Conservation (phyloP, 768 basidiomycete genomes). For the Myochromella boudieri region DNA sequence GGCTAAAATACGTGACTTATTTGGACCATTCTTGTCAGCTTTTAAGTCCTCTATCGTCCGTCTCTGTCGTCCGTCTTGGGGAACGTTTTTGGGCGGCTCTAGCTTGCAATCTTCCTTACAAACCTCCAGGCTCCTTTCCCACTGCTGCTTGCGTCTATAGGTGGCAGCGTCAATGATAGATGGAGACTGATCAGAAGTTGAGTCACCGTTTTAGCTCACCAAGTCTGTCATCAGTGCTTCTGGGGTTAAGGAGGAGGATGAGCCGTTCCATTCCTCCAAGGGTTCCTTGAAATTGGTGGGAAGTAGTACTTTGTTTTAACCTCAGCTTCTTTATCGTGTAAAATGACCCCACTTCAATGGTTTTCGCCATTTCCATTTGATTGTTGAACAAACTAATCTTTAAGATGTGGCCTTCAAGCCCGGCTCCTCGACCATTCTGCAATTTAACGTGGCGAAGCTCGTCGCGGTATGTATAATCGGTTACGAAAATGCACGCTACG, state of each 20-base stretch:
- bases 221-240: slow-evolving; percentile 35
- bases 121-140: slow-evolving; percentile 19
- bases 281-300: slow-evolving; percentile 36
- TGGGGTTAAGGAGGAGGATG: slow-evolving; percentile 42
- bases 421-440: slow-evolving; percentile 37
- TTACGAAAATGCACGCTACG: slow-evolving; percentile 50
- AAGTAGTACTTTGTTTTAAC: slow-evolving; percentile 34
- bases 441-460: slow-evolving; percentile 33
- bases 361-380: slow-evolving; percentile 40
- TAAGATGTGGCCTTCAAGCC: slow-evolving; percentile 50
- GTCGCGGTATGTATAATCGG: slow-evolving; percentile 61
- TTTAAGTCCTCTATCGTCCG: slow-evolving; percentile 39
- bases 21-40: slow-evolving; percentile 28
- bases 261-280: slow-evolving; percentile 47
- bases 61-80: slow-evolving; percentile 5
- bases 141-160: slow-evolving; percentile 28
- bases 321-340: slow-evolving; percentile 54
- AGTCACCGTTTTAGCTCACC: slow-evolving; percentile 42
- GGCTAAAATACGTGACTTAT: slow-evolving; percentile 43
- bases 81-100: neutral
- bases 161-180: neutral
- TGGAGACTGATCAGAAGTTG: slow-evolving; percentile 12
- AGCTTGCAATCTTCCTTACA: neutral
- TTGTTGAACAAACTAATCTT: slow-evolving; percentile 51
- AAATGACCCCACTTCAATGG: slow-evolving; percentile 38